phyloP scores from a whole-genome alignment of 2,329 filamentous ascomycete species.

The Exophiala xenobiotica region DNA sequence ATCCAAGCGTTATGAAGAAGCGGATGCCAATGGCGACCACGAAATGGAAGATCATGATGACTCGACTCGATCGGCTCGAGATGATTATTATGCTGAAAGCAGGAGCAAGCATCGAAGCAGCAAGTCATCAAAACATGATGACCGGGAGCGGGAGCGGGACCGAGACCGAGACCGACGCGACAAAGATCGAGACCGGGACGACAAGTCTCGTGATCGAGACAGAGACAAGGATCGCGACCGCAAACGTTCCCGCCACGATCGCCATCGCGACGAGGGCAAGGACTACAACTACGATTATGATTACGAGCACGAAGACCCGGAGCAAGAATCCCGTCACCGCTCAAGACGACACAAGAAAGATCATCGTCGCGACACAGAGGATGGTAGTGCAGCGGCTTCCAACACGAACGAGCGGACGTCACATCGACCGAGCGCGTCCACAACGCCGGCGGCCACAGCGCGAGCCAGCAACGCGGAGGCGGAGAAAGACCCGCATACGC shows the following conservation, averaged over 20 bases:
- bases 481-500: constrained; percentile 62
- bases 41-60: constrained; percentile 36
- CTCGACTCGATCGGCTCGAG: constrained; percentile 24
- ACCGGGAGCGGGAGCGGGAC: constrained; percentile 23
- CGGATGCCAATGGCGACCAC: constrained; percentile 33
- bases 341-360: constrained; percentile 39
- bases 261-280: constrained; percentile 36
- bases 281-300: constrained; percentile 25
- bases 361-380: constrained; percentile 33
- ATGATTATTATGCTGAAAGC: constrained; percentile 21
- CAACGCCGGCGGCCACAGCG: constrained; percentile 12
- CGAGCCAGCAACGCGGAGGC: constrained; percentile 3
- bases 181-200: constrained; percentile 12
- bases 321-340: constrained; percentile 33
- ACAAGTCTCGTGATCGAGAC: constrained; percentile 29
- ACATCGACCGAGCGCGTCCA: constrained; percentile 24
- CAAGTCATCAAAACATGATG: constrained; percentile 28
- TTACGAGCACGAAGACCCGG: constrained; percentile 21
- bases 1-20: constrained; percentile 49
- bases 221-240: constrained; percentile 27
- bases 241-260: constrained; percentile 34
- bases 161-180: constrained; percentile 20
- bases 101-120: constrained; percentile 35
- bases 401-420: constrained; percentile 28
- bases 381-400: constrained; percentile 2